Evolutionary conservation across 139 green algal genomes (phyloP), one percentile per base, ranked within the genome.

Genomic region (Raphidocelis subcapitata): DNA sequence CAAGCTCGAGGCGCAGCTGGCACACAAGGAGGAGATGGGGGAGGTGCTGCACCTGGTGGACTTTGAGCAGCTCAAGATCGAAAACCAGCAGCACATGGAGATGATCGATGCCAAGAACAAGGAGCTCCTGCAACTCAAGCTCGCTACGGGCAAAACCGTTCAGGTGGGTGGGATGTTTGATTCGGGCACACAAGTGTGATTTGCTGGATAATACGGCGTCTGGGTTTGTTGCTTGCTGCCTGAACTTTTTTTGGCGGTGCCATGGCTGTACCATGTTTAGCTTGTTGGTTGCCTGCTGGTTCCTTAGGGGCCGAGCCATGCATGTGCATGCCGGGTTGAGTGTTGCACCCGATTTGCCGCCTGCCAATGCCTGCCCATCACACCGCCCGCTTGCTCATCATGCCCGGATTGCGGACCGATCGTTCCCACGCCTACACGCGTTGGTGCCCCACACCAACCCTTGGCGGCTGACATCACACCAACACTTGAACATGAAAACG

Each of bases 21-120:
- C 83, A 36, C 84, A 92, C 69, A 93, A 95, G 82, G 84, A 92
- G 78, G 85, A 94, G 78, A 88, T 92, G 84, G 89, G 92, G 10
- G 91, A 95, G 72, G 81, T 87, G 52, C 72, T 92, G 36, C 63
- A 83, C 44, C 36, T 75, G 4, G 86, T 96, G 0, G 92, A 97
- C 82, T 97, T 97, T 79, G 92, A 97, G 70, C 89, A 95, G 81
- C 85, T 97, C 5, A 95, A 95, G 78, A 97, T 97, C 59, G 89
- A 97, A 72, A 94, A 95, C 79, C 87, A 94, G 81, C 90, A 95
- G 79, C 92, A 92, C 76, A 78, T 94, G 81, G 86, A 92, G 82
- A 85, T 81, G 26, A 93, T 95, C 33, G 88, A 95, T 77, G 86
- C 90, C 70, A 84, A 89, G 32, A 96, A 95, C 82, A 89, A 79